Evolutionary conservation across 257 asterid genomes (phyloP).

Genomic region (Primulina eburnea): DNA sequence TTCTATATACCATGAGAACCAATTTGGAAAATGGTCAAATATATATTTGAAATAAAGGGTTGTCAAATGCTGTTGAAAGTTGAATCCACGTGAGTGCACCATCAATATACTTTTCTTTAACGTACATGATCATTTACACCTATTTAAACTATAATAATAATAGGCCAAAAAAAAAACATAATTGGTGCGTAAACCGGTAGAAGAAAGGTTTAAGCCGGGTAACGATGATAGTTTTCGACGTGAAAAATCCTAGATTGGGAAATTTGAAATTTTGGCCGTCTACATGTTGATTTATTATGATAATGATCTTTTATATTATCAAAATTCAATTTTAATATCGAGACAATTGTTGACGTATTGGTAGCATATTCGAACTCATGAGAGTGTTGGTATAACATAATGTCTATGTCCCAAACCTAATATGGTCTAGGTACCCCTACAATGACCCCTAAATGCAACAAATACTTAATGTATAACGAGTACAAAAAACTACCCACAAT

Average conservation of each 20-base stretch:
- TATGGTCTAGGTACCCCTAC: not conserved
- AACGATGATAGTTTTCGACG: no score
- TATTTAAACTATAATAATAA: no score
- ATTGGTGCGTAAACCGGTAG: no score
- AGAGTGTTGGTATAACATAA: not conserved
- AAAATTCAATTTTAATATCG: no score
- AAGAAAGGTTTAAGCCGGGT: not conserved
- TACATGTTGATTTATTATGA: no score
- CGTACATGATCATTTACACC: no score
- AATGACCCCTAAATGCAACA: not conserved
- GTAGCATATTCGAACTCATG: no score
- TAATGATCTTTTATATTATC: no score
- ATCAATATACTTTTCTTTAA: not conserved
- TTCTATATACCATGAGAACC: not conserved
- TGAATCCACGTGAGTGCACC: not conserved
- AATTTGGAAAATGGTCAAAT: not conserved
- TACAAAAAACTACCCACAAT: not conserved
- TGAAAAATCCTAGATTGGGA: no score
- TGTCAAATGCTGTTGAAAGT: not conserved
- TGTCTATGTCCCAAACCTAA: not conserved
- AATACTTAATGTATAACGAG: not conserved
- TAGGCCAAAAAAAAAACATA: not conserved
- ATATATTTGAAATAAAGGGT: not conserved
- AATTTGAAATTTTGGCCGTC: no score
- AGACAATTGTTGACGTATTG: no score